These are phyloP conservation scores for Trametes maxima DNA, from an alignment of 768 basidiomycete species.

Conservation along the genomic window DNA sequence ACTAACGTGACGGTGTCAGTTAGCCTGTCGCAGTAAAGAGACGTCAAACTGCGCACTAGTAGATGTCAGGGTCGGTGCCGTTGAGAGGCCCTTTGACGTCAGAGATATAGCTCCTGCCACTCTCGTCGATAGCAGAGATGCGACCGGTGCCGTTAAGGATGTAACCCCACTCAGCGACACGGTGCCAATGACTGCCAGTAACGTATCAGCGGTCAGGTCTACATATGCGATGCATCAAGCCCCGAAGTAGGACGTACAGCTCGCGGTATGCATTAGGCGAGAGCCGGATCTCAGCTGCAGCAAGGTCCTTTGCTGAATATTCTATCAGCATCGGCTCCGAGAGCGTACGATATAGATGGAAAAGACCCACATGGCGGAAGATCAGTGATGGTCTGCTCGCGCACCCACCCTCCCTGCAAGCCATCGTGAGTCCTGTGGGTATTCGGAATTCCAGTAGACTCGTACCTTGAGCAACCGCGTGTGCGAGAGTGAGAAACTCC, in stretches of 20 bases:
- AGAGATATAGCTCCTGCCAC: constrained; percentile 27
- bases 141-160: constrained; percentile 31
- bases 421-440: neutral
- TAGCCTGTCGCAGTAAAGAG: neutral
- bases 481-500: constrained; percentile 31
- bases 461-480: constrained; percentile 29
- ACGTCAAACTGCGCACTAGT: constrained; percentile 24
- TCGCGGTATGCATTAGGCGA: constrained; percentile 31
- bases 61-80: constrained; percentile 28
- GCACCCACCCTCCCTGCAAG: constrained; percentile 32
- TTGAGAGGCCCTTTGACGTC: constrained; percentile 29
- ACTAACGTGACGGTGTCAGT: constrained; percentile 6
- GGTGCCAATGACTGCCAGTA: constrained; percentile 29
- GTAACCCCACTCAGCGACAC: constrained; percentile 33
- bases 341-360: neutral
- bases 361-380: constrained; percentile 30
- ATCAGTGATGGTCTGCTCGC: constrained; percentile 32
- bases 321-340: constrained; percentile 11
- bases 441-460: neutral
- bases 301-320: constrained; percentile 29
- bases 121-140: constrained; percentile 30
- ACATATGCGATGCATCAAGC: neutral
- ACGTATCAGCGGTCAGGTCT: neutral
- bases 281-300: constrained; percentile 29
- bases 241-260: constrained; percentile 17